phyloP scores from a whole-genome alignment of 164 flowering plant genomes.

The Piper betle region DNA sequence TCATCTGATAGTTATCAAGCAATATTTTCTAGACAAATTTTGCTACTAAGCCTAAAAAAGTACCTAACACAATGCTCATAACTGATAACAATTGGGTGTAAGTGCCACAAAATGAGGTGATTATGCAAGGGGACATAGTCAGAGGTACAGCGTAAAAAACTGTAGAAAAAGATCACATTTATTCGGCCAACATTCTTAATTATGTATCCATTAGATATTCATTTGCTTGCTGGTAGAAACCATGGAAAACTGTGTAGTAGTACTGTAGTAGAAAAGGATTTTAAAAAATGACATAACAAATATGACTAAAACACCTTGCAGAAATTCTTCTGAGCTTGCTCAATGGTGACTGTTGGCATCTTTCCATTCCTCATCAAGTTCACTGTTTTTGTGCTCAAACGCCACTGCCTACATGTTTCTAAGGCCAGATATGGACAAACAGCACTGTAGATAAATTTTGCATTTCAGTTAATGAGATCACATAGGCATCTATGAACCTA shows the following conservation, averaged over 20 bases:
- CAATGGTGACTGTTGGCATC: conserved; percentile 97
- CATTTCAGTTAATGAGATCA: not conserved
- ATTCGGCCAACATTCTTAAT: too few species aligned
- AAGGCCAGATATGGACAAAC: conserved; percentile 93
- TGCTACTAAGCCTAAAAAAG: not conserved
- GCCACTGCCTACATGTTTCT: conserved; percentile 99
- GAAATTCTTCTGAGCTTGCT: conserved; percentile 91
- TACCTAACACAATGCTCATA: not conserved
- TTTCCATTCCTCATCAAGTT: conserved; percentile 95
- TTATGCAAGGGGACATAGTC: too few species aligned
- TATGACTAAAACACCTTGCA: too few species aligned
- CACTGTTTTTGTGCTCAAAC: conserved; percentile 88
- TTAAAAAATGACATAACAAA: too few species aligned
- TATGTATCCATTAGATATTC: too few species aligned
- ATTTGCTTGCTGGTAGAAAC: too few species aligned
- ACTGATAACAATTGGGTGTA: too few species aligned
- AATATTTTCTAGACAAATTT: too few species aligned
- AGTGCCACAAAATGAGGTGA: not conserved
- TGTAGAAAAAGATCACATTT: too few species aligned
- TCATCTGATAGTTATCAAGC: not conserved
- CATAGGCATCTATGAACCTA: not conserved
- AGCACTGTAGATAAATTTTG: conserved; percentile 47
- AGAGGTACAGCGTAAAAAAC: too few species aligned
- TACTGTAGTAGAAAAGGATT: too few species aligned
- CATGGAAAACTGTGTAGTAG: too few species aligned